Percentiles rank a stretch among this genome's conserved stretches.
These are phyloP conservation scores for Ascochyta pisi DNA, from an alignment of 2,329 filamentous ascomycete species.

Conservation along the genomic window DNA sequence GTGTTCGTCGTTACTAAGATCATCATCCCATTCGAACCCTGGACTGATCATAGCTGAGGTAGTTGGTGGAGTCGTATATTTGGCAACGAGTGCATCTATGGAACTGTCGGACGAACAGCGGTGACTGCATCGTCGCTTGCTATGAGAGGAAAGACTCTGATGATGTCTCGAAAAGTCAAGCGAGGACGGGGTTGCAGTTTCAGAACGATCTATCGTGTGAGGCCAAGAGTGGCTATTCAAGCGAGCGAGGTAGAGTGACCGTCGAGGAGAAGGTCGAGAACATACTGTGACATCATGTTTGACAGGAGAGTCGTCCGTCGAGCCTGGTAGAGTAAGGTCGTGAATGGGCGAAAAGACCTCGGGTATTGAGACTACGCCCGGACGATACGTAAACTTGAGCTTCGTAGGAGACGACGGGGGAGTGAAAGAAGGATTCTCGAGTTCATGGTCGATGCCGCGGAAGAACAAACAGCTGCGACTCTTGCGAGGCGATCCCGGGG, in stretches of 20 bases:
- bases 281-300: conserved; percentile 11
- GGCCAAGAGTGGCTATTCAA: conserved; percentile 20
- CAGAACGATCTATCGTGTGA: background rate
- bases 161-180: background rate
- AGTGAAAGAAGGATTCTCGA: conserved; percentile 17
- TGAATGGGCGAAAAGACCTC: conserved; percentile 19
- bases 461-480: conserved; percentile 36
- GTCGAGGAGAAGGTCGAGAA: conserved; percentile 1
- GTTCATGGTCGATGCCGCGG: conserved; percentile 19
- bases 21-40: conserved; percentile 1
- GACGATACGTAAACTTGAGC: conserved; percentile 19
- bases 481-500: conserved; percentile 42
- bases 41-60: conserved; percentile 1
- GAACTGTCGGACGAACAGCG: conserved; percentile 19
- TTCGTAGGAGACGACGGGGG: conserved; percentile 38
- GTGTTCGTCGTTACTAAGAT: background rate
- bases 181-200: background rate
- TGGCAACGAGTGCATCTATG: background rate
- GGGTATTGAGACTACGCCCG: conserved; percentile 25
- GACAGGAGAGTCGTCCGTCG: conserved; percentile 20
- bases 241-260: conserved; percentile 10
- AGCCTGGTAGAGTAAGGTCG: conserved; percentile 3
- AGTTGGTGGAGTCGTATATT: conserved; percentile 3
- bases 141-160: background rate
- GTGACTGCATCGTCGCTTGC: conserved; percentile 2